Base-by-base conservation (phyloP, 352 stramenopile species). In the Globisporangium paroecandrum region DNA sequence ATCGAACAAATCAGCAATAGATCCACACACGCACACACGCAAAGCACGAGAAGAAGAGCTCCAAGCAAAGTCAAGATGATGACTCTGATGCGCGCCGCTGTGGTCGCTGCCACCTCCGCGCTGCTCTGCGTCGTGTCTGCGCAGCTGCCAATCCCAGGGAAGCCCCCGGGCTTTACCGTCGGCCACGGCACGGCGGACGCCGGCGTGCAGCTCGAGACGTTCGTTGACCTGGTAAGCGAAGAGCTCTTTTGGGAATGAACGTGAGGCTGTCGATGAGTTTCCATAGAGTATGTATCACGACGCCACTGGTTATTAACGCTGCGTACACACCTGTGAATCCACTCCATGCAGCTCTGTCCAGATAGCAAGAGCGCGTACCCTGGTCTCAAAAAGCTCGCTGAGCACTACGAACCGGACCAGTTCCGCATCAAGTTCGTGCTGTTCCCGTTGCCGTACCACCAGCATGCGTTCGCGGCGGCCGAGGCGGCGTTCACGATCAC, bases 361-460 rank as follows among this genome's bases (percentile, higher is more conserved):
- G 80, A 90, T 65, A 93, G 84, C 62, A 88, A 86, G 55, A 75
- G 78, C 6, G 86, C 86, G 15, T 94, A 90, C 55, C 77, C 77
- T 20, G 86, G 80, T 0, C 58, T 94, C 13, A 87, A 89, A 69
- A 79, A 85, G 63, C 65, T 94, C 46, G 73, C 65, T 10, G 67
- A 78, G 13, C 64, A 89, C 62, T 94, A 93, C 64, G 68, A 74
- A 27, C 60, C 75, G 1, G 64, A 85, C 9, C 77, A 94, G 47
- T 72, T 94, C 53, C 83, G 87, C 15, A 51, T 94, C 41, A 81
- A 70, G 15, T 89, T 94, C 54, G 83, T 93, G 65, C 66, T 93
- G 25, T 93, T 94, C 65, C 83, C 85, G 12, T 41, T 93, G 73
- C 87, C 87, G 41, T 93, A 91, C 71, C 85, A 94, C 67, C 83